Base-by-base conservation (phyloP, 2,329 filamentous ascomycete species). In the Epichloe typhina region DNA sequence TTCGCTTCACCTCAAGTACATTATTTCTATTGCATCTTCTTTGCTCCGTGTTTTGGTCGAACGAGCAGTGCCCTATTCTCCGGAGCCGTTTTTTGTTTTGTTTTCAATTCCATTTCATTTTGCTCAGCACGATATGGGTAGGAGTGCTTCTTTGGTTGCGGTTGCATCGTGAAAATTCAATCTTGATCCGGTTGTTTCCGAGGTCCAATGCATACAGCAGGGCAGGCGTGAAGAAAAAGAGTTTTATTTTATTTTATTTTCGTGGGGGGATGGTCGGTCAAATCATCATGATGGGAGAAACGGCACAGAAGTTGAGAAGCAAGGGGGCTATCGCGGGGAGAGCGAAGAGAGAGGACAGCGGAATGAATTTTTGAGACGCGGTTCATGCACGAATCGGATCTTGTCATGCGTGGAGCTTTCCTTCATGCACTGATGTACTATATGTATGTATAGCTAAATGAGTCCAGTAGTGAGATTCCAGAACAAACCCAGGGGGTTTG, bases 351-450 rank as follows among this genome's bases (percentile, higher is more conserved):
- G 2, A 38, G 36, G 36, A 42, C 40, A 23, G 40, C 40, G 40
- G 21, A 42, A 21, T 40, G 40, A 23, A 15, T 9, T 42, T 41
- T 26, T 11, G 26, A 31, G 26, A 31, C 26, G 3, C 26, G 9
- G 5, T 19, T 15, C 17, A n/a, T 42, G 40, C 40, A 26, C 21
- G 40, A 8, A 41, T 15, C 19, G 40, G 19, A 1, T 31, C 26
- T 11, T 42, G 40, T 42, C 40, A 5, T 23, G 40, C 26, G 26
- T 31, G 26, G 8, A 31, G 21, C 12, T 19, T 42, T 36, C n/a
- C 43, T 38, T 47, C 44, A 51, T 42, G 49, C 31, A 13, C 44
- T 42, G 33, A 47, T 51, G 50, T 51, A 51, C 50, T 39, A 47
- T 31, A 31, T 31, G 3, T 48, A 51, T 51, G 50, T 48, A 48